Percentiles rank a stretch among this genome's conserved stretches.
phyloP scores from a whole-genome alignment of 257 asterid species.

The Ehretia macrophylla region DNA sequence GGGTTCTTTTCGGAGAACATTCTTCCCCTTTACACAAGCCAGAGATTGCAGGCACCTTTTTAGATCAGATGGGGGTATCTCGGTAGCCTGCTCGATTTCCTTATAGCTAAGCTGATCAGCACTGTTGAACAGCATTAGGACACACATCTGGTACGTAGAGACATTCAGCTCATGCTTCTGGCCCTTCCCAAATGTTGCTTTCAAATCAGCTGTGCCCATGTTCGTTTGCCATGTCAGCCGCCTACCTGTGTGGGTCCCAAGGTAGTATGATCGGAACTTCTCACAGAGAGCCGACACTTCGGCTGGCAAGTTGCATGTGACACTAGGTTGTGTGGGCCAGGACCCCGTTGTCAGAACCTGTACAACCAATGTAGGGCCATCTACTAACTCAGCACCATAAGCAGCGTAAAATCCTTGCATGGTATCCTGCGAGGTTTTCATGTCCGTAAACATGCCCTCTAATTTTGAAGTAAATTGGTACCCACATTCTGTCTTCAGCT shows the following conservation, averaged over 20 bases:
- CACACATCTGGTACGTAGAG: slow-evolving; percentile 90
- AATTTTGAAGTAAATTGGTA: slow-evolving; percentile 82
- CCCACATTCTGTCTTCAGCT: slow-evolving; percentile 87
- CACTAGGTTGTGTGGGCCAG: slow-evolving; percentile 81
- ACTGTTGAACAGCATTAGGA: slow-evolving; percentile 71
- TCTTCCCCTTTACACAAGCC: slow-evolving; percentile 83
- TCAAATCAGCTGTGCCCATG: slow-evolving; percentile 86
- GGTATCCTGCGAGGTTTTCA: slow-evolving; percentile 89
- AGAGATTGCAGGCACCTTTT: slow-evolving; percentile 80
- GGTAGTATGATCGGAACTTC: slow-evolving; percentile 72
- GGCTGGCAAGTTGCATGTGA: slow-evolving; percentile 66
- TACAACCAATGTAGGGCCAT: slow-evolving; percentile 65
- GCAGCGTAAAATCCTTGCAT: slow-evolving; percentile 79
- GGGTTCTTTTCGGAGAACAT: slow-evolving; percentile 74
- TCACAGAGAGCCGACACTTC: slow-evolving; percentile 66
- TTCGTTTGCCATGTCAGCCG: slow-evolving; percentile 82
- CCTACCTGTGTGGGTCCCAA: slow-evolving; percentile 86
- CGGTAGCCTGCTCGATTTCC: slow-evolving; percentile 84
- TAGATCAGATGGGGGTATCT: slow-evolving; percentile 68
- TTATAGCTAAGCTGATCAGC: slow-evolving; percentile 56
- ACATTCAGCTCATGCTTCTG: slow-evolving; percentile 85
- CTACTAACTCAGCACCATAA: slow-evolving; percentile 49
- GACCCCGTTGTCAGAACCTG: slow-evolving; percentile 85
- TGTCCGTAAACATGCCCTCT: slow-evolving; percentile 93
- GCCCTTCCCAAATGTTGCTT: slow-evolving; percentile 72